These are phyloP conservation scores for Eimeria nieschulzi DNA, from an alignment of 169 alveolate genomes.

Conservation along the genomic window DNA sequence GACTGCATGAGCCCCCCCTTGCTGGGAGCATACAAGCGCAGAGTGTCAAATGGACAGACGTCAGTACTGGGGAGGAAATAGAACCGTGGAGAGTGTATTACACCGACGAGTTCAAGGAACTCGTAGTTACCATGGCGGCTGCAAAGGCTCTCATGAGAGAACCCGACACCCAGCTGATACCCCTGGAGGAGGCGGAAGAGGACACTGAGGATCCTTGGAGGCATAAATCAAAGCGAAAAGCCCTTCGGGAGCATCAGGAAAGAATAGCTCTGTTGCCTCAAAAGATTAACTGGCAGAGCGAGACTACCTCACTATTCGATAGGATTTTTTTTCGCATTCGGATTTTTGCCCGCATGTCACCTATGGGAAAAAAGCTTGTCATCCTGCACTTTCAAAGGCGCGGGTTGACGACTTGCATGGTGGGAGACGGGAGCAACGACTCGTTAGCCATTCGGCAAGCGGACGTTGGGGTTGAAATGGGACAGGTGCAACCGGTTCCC, in stretches of 20 bases:
- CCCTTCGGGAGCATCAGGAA: neutral
- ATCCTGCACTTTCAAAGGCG: constrained; percentile 31
- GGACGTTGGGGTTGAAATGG: constrained; percentile 93
- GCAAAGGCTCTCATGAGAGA: neutral
- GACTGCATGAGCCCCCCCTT: neutral
- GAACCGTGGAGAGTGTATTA: constrained; percentile 8
- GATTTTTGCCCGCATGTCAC: constrained; percentile 63
- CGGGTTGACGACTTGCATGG: constrained; percentile 84
- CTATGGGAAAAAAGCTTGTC: constrained; percentile 24
- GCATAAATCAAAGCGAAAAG: neutral
- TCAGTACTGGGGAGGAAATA: constrained; percentile 45
- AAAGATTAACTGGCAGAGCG: neutral
- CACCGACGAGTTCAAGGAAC: constrained; percentile 20
- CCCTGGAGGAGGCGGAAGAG: neutral
- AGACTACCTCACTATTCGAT: neutral
- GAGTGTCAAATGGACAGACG: constrained; percentile 31
- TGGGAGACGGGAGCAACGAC: constrained; percentile 96
- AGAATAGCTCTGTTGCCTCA: neutral
- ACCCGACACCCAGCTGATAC: constrained; percentile 26
- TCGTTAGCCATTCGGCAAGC: constrained; percentile 93
- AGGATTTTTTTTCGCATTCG: constrained; percentile 40
- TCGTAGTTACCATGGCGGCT: constrained; percentile 38
- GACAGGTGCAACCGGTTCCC: constrained; percentile 76
- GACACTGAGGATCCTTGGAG: neutral
- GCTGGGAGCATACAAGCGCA: neutral